A percentile compares a stretch with the other conserved stretches of the same genome.
These are phyloP conservation scores for Botrytis porri DNA, from an alignment of 2,329 filamentous ascomycete genomes.

Conservation along the genomic window DNA sequence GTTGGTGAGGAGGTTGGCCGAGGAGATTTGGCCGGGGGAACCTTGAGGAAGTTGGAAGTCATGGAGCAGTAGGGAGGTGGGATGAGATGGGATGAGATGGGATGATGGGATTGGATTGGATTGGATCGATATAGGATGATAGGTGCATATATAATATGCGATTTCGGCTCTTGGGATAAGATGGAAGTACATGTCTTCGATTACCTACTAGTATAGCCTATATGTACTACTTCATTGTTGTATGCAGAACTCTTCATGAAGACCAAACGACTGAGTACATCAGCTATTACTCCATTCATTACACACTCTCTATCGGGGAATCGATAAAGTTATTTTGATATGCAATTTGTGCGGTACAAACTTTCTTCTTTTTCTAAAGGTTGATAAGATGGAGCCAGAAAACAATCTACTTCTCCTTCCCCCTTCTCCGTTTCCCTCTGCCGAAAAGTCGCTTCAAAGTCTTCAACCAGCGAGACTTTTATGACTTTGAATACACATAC, in stretches of 20 bases:
- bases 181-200: neutral
- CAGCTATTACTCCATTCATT: neutral
- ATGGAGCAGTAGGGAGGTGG: too few species aligned
- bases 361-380: too few species aligned
- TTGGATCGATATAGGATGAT: neutral
- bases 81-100: neutral
- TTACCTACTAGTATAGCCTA: too few species aligned
- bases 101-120: neutral
- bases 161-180: neutral
- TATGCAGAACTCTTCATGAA: neutral
- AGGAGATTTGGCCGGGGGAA: constrained; percentile 61
- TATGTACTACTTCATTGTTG: neutral
- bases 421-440: fast-evolving
- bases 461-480: neutral
- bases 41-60: constrained; percentile 19
- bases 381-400: neutral
- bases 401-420: neutral
- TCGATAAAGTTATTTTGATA: too few species aligned
- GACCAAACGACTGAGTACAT: neutral
- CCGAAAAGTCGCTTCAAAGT: neutral
- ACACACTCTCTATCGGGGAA: neutral
- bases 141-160: neutral
- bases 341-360: too few species aligned
- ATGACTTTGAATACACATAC: neutral
- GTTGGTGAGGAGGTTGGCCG: constrained; percentile 67